phyloP scores from a whole-genome alignment of 495 filamentous ascomycete species.

The Penicillium crystallinum region DNA sequence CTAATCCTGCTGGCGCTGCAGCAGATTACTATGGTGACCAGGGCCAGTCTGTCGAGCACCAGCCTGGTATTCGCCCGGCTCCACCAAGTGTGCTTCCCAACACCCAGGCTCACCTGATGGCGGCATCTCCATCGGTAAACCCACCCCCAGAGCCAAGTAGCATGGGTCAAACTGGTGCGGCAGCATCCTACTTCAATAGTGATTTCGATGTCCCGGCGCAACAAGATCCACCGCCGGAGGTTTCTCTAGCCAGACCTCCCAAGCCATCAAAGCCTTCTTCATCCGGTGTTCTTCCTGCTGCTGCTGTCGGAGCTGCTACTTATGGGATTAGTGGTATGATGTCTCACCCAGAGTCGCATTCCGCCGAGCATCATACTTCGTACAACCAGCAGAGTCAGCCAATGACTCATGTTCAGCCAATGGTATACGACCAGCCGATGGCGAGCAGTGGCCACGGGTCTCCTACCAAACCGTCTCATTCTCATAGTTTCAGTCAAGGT shows the following conservation, averaged over 20 bases:
- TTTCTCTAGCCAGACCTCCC: conserved; percentile 20
- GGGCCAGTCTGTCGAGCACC: conserved; percentile 55
- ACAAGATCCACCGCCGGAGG: conserved; percentile 12
- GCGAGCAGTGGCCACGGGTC: conserved; percentile 9
- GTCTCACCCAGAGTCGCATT: conserved; percentile 14
- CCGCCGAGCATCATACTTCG: conserved; percentile 15
- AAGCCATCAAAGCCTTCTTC: conserved; percentile 27
- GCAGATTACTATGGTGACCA: conserved; percentile 65
- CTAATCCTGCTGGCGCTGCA: conserved; percentile 53
- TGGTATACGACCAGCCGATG: not conserved
- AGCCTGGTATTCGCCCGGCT: conserved; percentile 54
- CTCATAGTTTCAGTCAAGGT: conserved; percentile 31
- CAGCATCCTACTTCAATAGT: conserved; percentile 43
- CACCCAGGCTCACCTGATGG: conserved; percentile 44
- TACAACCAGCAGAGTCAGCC: conserved; percentile 11
- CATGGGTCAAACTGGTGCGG: conserved; percentile 45
- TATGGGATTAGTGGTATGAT: conserved; percentile 25
- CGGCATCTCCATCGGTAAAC: conserved; percentile 42
- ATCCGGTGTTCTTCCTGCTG: conserved; percentile 18
- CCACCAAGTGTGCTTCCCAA: conserved; percentile 51
- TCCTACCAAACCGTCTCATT: conserved; percentile 25
- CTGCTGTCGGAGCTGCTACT: conserved; percentile 20
- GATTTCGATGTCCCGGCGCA: conserved; percentile 13
- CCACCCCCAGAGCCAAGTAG: conserved; percentile 51
- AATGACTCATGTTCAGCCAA: not conserved